Evolutionary conservation across 352 stramenopile species (phyloP), one percentile per base, ranked within the genome.

Genomic region (Phytophthora gonapodyides): DNA sequence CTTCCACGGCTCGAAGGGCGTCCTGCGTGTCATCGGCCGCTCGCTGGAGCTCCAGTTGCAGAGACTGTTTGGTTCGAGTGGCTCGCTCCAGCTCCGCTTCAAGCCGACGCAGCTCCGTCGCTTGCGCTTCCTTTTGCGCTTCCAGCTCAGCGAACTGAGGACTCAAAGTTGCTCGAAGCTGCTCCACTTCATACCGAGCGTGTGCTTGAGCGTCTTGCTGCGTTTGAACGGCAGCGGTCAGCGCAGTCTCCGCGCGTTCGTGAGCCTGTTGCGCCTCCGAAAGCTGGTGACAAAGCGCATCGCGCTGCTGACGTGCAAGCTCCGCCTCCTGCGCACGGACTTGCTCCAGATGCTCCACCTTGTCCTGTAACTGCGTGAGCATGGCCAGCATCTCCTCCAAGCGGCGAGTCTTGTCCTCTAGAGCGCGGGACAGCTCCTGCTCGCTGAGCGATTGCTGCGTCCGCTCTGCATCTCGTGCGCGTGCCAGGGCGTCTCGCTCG

Each of bases 311-410:
- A 0, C 78, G 65, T 11, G 60, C 50, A 38, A 64, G 67, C 10
- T 84, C 67, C 8, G 72, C 62, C 7, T 88, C 77, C 15, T 70
- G 71, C 4, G 67, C 55, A 9, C 70, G 67, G n/a, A 65, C 33
- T 67, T 87, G 75, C 50, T 88, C 74, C 11, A 87, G 49, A 50
- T 75, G 74, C 35, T 87, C 78, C 5, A 69, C 64, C 51, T 82
- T 73, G 31, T 73, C 61, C 12, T 77, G 73, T 4, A 87, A 40
- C 40, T 92, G 76, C 30, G 75, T 86, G 12, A 89, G 60, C 67
- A 89, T 74, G 2, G 74, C 73, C 52, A 92, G 70, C 81, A 90
- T 90, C 42, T 90, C 81, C 19, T 80, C 69, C 13, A 87, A 73
- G 3, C 74, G 70, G 16, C 57, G 55, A 0, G 66, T 79, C 43